Conservation (phyloP, 768 basidiomycete species). For the Vararia minispora region DNA sequence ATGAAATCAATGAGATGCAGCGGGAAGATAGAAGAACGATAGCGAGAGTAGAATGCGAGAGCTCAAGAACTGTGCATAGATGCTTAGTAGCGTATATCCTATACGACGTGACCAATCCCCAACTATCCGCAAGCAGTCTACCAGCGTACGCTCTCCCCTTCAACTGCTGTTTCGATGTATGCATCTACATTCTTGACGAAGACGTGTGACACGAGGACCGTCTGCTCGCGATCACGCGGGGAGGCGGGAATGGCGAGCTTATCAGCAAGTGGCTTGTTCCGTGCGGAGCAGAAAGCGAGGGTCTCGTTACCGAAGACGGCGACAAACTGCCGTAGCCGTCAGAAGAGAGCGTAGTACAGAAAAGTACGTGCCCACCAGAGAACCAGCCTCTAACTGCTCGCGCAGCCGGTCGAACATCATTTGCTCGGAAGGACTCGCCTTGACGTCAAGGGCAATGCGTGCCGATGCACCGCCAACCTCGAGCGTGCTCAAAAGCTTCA, state of each 20-base stretch:
- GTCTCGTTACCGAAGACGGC: conserved; percentile 9
- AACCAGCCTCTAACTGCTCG: conserved; percentile 9
- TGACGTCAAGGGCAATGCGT: conserved; percentile 8
- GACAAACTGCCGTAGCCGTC: conserved; percentile 7
- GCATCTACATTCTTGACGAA: conserved; percentile 8
- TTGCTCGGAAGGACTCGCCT: conserved; percentile 5
- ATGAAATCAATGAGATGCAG: too few species aligned
- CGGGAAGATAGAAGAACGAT: too few species aligned
- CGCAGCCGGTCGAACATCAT: conserved; percentile 6
- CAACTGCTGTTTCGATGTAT: conserved; percentile 14
- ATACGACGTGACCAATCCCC: too few species aligned
- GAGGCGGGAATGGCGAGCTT: conserved; percentile 6
- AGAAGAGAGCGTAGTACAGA: not conserved
- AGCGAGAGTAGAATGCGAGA: too few species aligned
- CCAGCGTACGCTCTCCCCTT: conserved; percentile 33
- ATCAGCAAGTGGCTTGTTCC: conserved; percentile 9
- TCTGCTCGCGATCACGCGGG: conserved; percentile 6
- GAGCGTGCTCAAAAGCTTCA: conserved; percentile 10
- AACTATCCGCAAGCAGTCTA: conserved; percentile 17
- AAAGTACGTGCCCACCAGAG: conserved; percentile 5
- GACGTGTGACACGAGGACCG: conserved; percentile 14
- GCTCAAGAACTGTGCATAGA: not conserved
- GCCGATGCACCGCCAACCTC: conserved; percentile 14
- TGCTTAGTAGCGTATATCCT: too few species aligned
- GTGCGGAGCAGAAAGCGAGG: conserved; percentile 12